Evolutionary conservation across 139 green algal genomes (phyloP).

Genomic region (Micractinium conductrix): DNA sequence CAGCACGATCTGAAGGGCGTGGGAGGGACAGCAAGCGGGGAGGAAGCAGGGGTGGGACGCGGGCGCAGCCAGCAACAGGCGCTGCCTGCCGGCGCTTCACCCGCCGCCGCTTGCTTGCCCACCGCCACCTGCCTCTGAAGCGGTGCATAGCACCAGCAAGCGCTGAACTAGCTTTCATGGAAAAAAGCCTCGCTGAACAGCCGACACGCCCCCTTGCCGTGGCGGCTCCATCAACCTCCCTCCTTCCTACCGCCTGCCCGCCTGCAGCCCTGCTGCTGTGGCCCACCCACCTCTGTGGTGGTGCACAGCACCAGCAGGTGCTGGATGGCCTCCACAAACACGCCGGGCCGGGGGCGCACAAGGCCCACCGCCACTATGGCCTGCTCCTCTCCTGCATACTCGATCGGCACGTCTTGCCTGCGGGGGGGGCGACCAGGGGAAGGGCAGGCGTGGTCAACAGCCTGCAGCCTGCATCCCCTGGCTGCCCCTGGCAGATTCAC

Average conservation of each 20-base stretch:
- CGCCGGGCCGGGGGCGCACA: constrained; percentile 66
- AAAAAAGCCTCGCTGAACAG: too few relatives aligned
- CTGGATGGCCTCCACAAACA: constrained; percentile 91
- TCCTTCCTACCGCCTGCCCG: not conserved
- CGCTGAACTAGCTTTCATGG: too few relatives aligned
- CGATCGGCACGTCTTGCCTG: constrained; percentile 83
- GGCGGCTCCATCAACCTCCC: not conserved
- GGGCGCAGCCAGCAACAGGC: not conserved
- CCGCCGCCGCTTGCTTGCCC: too few relatives aligned
- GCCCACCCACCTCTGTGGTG: constrained; percentile 77
- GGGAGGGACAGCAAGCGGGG: not conserved
- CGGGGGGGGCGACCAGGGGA: not conserved
- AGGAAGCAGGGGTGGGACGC: not conserved
- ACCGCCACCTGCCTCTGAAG: too few relatives aligned
- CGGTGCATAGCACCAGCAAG: too few relatives aligned
- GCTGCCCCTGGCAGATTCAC: too few relatives aligned
- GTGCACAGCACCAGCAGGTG: constrained; percentile 94
- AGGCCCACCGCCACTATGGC: constrained; percentile 91
- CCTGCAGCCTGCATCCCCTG: too few relatives aligned
- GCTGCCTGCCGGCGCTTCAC: not conserved
- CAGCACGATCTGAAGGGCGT: constrained; percentile 76
- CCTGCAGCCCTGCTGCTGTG: too few relatives aligned
- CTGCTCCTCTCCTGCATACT: constrained; percentile 93
- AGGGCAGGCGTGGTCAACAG: too few relatives aligned
- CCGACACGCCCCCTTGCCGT: not conserved